Evolutionary conservation across 2,329 filamentous ascomycete genomes (phyloP), one percentile per base, ranked within the genome.

Genomic region (Cytospora piceicola): DNA sequence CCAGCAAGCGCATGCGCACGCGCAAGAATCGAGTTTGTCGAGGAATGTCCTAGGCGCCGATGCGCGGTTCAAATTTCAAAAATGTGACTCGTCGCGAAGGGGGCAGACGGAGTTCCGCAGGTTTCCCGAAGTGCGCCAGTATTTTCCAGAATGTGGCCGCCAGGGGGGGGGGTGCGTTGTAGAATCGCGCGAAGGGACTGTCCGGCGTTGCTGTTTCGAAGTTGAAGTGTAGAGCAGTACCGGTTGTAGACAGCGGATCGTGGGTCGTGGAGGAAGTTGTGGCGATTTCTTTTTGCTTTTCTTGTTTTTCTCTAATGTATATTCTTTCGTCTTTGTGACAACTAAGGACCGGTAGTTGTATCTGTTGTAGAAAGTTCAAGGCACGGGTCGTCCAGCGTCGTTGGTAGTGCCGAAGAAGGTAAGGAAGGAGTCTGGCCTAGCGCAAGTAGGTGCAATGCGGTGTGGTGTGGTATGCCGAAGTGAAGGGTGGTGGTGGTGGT

Each of bases 321-420:
- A 36, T 36, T 15, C n/a, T 49, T 36, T 39, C 34, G 49, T 39
- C 51, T 39, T 34, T n/a, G 61, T 53, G 54, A 64, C 61, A 61
- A 63, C 65, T 58, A 58, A 36, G 52, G 49, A 57, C 56, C 57
- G 27, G 54, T 54, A 58, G 61, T 61, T 64, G 65, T 27, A 17
- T 39, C 53, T 61, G 34, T 59, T 34, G 42, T 61, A 30, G 15
- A 58, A 58, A 62, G 64, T 55, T 34, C 51, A 55, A 59, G 53
- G 53, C 61, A 52, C 63, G 62, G 39, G 56, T 60, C 65, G 65
- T 67, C 65, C 65, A 67, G 62, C 65, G 65, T 61, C 61, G 61
- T 64, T 63, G 51, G 57, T 46, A 56, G 58, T 57, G 61, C 60
- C 57, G 34, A 61, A 51, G 49, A 61, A 51, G 49, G 58, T 30